phyloP scores from a whole-genome alignment of 768 basidiomycete genomes.

The Leccinum longicurvipes region DNA sequence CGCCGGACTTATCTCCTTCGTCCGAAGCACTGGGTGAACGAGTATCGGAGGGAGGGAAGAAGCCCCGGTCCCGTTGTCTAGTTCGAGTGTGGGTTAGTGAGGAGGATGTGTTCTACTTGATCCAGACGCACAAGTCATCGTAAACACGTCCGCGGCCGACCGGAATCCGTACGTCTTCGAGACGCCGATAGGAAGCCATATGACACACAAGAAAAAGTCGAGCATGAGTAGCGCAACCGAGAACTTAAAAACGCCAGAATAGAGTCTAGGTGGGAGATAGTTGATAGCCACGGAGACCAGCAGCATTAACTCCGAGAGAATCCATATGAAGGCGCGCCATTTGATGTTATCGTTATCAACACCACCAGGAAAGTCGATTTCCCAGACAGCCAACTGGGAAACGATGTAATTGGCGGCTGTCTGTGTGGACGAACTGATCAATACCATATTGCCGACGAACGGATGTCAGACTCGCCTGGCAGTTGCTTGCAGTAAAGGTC shows the following conservation, averaged over 20 bases:
- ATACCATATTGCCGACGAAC: neutral
- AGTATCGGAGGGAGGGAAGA: constrained; percentile 31
- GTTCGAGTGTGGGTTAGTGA: neutral
- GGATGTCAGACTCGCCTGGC: constrained; percentile 52
- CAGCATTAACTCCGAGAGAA: constrained; percentile 69
- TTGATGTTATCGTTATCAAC: constrained; percentile 66
- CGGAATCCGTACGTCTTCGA: constrained; percentile 88
- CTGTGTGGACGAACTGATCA: constrained; percentile 35
- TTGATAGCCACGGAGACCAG: constrained; percentile 76
- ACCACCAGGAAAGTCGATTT: constrained; percentile 81
- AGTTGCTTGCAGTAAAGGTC: constrained; percentile 87
- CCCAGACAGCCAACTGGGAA: constrained; percentile 79
- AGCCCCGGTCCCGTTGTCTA: constrained; percentile 89
- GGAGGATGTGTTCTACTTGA: constrained; percentile 17
- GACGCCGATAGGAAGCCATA: constrained; percentile 93
- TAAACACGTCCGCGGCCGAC: constrained; percentile 79
- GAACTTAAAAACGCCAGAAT: constrained; percentile 75
- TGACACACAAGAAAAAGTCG: constrained; percentile 83
- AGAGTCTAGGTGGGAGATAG: constrained; percentile 73
- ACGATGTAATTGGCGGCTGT: constrained; percentile 88
- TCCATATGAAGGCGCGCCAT: constrained; percentile 87
- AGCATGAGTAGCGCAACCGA: constrained; percentile 73
- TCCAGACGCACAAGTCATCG: constrained; percentile 62
- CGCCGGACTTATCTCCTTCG: neutral
- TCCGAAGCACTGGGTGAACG: neutral